Conservation (phyloP, 2,329 filamentous ascomycete species). For the Claviceps digitariae region DNA sequence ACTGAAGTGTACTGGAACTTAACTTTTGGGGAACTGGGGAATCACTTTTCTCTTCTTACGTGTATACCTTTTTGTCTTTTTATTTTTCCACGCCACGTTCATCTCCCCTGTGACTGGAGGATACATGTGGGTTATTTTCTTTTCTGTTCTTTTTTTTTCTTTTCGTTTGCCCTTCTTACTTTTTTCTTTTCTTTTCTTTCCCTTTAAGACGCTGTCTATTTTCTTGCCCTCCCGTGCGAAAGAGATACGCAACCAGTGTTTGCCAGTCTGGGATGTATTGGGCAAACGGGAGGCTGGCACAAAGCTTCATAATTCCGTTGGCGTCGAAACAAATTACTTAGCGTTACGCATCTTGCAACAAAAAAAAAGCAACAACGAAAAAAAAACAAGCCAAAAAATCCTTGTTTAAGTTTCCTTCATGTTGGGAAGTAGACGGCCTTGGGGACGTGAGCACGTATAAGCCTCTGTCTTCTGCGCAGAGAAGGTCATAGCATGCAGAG, state of each 20-base stretch:
- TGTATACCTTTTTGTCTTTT: neutral
- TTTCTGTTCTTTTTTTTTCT: neutral
- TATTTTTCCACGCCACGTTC: neutral
- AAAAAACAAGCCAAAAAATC: neutral
- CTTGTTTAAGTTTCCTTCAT: too few relatives aligned
- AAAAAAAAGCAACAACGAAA: neutral
- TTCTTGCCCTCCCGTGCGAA: neutral
- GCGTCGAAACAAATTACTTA: constrained; percentile 3
- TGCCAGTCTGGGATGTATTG: neutral
- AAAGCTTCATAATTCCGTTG: neutral
- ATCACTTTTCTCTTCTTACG: neutral
- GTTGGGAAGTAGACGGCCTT: too few relatives aligned
- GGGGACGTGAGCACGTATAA: neutral
- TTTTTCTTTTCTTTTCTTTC: constrained; percentile 2
- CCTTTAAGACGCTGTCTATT: too few relatives aligned
- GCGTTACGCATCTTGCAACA: neutral
- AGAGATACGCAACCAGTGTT: constrained; percentile 1
- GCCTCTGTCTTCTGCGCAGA: neutral
- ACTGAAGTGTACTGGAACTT: neutral
- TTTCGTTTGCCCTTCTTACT: neutral
- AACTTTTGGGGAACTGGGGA: neutral
- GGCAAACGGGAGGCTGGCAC: constrained; percentile 5
- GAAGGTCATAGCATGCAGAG: neutral
- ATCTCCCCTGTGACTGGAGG: neutral
- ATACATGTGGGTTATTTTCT: neutral